These are phyloP conservation scores for Cyathus striatus DNA, from an alignment of 768 basidiomycete genomes.

Conservation along the genomic window DNA sequence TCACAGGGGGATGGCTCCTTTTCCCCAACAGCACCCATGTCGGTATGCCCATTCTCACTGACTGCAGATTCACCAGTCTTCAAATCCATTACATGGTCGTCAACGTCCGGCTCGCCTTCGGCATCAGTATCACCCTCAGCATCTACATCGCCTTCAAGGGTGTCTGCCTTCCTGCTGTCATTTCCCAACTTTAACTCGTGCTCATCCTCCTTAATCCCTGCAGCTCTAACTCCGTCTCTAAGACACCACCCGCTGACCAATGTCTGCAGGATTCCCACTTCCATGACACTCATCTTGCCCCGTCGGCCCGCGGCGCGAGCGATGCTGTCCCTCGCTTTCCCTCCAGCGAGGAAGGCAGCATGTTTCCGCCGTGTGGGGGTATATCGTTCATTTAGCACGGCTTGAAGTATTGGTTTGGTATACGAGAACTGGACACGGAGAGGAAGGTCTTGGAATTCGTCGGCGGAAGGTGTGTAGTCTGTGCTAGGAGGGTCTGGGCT, in stretches of 20 bases:
- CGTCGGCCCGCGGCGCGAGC: constrained; percentile 26
- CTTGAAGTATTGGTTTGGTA: constrained; percentile 55
- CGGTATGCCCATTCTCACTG: too few species aligned
- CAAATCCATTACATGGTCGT: too few species aligned
- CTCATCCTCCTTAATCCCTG: constrained; percentile 7
- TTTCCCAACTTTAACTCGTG: neutral
- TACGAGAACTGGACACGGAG: constrained; percentile 61
- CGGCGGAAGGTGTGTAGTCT: constrained; percentile 31
- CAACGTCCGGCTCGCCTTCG: too few species aligned
- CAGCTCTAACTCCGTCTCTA: constrained; percentile 15
- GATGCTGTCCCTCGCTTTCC: constrained; percentile 36
- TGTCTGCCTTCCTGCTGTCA: neutral
- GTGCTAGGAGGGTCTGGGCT: constrained; percentile 39
- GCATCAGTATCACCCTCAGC: constrained; percentile 3
- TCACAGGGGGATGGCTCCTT: neutral
- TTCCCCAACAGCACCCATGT: too few species aligned
- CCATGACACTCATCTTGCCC: constrained; percentile 36
- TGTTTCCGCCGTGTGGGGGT: constrained; percentile 46
- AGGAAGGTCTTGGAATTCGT: constrained; percentile 41
- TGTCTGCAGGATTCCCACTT: constrained; percentile 28
- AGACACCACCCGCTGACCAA: constrained; percentile 40
- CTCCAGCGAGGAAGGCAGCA: constrained; percentile 54
- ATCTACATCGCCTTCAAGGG: neutral
- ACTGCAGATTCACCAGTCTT: too few species aligned
- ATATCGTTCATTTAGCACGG: constrained; percentile 54